phyloP scores from a whole-genome alignment of 73 alveolate species.

The Paramecium primaurelia region DNA sequence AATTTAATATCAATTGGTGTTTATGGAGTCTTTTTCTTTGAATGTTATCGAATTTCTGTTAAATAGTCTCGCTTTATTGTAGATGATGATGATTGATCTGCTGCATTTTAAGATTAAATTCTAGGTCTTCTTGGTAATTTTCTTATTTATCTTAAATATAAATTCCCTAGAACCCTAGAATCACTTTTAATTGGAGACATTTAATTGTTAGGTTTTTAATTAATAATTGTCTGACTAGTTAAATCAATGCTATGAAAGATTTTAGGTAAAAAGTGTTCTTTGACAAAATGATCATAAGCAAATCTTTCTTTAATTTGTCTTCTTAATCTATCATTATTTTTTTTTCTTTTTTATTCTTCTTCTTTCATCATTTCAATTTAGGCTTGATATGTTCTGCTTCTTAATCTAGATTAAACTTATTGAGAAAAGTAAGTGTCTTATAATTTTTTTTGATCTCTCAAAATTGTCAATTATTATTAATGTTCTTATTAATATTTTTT shows the following conservation, averaged over 20 bases:
- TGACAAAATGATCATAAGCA: background rate
- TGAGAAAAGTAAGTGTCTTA: background rate
- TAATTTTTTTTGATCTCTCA: background rate
- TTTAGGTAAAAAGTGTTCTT: background rate
- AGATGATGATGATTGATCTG: background rate
- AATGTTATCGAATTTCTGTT: background rate
- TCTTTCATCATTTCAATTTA: background rate
- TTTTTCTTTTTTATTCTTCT: background rate
- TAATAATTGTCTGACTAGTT: background rate
- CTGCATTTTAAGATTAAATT: background rate
- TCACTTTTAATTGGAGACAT: background rate
- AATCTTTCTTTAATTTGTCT: background rate
- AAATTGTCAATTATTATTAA: background rate
- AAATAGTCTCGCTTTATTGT: background rate
- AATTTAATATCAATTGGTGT: background rate
- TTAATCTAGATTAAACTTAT: background rate
- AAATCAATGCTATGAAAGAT: background rate
- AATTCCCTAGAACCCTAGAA: background rate
- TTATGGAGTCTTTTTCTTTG: background rate
- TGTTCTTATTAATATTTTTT: background rate
- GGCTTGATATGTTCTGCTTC: background rate
- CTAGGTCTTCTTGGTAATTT: conserved; percentile 1
- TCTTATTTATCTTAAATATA: background rate
- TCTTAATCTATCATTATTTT: background rate
- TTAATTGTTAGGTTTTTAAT: background rate